Evolutionary conservation across 2,329 filamentous ascomycete genomes (phyloP).

Genomic region (Pseudogymnoascus sp.): DNA sequence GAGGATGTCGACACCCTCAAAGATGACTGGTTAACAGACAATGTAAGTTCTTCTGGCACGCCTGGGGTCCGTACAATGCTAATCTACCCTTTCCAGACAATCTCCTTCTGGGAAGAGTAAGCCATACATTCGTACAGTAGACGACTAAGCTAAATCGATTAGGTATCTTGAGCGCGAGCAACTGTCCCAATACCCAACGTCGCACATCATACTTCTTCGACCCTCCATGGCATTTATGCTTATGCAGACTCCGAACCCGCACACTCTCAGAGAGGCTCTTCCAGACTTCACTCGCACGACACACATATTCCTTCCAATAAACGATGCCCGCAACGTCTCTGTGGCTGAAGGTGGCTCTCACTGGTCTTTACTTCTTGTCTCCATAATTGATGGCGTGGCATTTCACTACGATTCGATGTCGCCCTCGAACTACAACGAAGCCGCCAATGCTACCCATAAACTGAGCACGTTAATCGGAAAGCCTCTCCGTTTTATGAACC

Average conservation of each 20-base stretch:
- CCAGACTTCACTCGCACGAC: slow-evolving; percentile 75
- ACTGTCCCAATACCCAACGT: slow-evolving; percentile 69
- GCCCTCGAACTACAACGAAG: slow-evolving; percentile 68
- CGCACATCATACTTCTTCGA: slow-evolving; percentile 81
- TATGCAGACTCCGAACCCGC: slow-evolving; percentile 60
- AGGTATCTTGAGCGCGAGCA: slow-evolving; percentile 85
- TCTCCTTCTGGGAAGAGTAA: slow-evolving; percentile 97
- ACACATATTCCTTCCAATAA: slow-evolving; percentile 93
- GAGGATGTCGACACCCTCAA: slow-evolving; percentile 85
- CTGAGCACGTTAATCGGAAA: slow-evolving; percentile 61
- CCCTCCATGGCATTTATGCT: slow-evolving; percentile 91
- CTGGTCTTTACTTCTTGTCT: slow-evolving; percentile 90
- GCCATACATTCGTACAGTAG: slow-evolving; percentile 10
- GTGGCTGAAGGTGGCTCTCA: slow-evolving; percentile 85
- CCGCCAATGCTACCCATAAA: slow-evolving; percentile 59
- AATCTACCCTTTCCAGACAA: slow-evolving; percentile 54
- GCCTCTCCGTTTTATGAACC: slow-evolving; percentile 66
- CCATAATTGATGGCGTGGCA: slow-evolving; percentile 77
- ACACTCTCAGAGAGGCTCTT: slow-evolving; percentile 57
- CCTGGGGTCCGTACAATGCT: not conserved
- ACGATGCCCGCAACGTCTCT: slow-evolving; percentile 71
- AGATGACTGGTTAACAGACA: slow-evolving; percentile 94
- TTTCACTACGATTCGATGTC: slow-evolving; percentile 94
- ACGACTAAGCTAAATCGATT: slow-evolving; percentile 16
- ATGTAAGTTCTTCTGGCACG: slow-evolving; percentile 48